Evolutionary conservation across 495 filamentous ascomycete species (phyloP).

Genomic region (Hypoxylon cercidicola): DNA sequence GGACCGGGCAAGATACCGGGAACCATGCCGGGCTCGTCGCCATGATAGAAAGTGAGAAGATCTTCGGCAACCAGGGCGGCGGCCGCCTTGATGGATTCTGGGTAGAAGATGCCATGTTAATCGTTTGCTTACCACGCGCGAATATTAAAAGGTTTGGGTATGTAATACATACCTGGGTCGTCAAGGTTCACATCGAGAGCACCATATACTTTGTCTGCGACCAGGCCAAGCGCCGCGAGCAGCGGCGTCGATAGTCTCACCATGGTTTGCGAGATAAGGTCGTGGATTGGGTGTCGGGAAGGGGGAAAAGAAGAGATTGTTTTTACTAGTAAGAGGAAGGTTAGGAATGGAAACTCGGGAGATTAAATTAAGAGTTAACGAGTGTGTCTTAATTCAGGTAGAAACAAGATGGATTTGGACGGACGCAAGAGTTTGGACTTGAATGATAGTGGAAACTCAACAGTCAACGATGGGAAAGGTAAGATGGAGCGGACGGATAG

Average conservation of each 20-base stretch:
- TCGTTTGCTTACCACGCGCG: slow-evolving; percentile 1
- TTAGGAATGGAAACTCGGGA: slow-evolving; percentile 11
- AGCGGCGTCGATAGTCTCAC: slow-evolving; percentile 42
- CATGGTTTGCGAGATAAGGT: slow-evolving; percentile 27
- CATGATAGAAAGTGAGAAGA: slow-evolving; percentile 73
- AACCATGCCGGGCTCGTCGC: slow-evolving; percentile 66
- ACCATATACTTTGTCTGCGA: slow-evolving; percentile 28
- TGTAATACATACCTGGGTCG: slow-evolving; percentile 48
- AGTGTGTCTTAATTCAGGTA: slow-evolving; percentile 20
- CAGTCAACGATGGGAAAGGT: slow-evolving; percentile 31
- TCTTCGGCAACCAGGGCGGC: slow-evolving; percentile 71
- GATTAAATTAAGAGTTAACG: slow-evolving; percentile 4
- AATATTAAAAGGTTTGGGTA: neutral
- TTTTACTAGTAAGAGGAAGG: slow-evolving; percentile 12
- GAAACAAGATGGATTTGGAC: slow-evolving; percentile 13
- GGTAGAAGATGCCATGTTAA: slow-evolving; percentile 19
- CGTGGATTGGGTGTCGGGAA: slow-evolving; percentile 8
- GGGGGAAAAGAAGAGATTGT: slow-evolving; percentile 1
- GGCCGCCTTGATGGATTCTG: slow-evolving; percentile 69
- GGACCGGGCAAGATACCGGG: slow-evolving; percentile 66
- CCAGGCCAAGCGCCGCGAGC: slow-evolving; percentile 41
- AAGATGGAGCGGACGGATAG: slow-evolving; percentile 23
- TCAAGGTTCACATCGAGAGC: slow-evolving; percentile 49
- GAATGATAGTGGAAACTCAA: slow-evolving; percentile 44
- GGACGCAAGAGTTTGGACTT: slow-evolving; percentile 36